Evolutionary conservation across 2,329 filamentous ascomycete genomes (phyloP).

Genomic region (Leptosphaerulina australis): DNA sequence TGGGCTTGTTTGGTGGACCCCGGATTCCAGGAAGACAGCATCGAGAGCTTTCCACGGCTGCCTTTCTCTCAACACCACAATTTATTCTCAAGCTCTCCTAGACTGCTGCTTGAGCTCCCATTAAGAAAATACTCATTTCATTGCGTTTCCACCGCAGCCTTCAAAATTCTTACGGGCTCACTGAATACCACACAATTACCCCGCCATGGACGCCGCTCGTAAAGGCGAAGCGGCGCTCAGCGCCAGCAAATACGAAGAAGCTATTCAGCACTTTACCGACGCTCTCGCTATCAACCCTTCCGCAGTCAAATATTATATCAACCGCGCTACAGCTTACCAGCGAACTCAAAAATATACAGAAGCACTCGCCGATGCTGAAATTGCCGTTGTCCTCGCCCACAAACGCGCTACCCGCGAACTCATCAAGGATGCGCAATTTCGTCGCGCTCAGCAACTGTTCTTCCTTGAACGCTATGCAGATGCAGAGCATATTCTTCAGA

Average conservation of each 20-base stretch:
- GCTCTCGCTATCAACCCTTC: slow-evolving; percentile 69
- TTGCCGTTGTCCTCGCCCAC: slow-evolving; percentile 67
- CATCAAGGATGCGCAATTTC: slow-evolving; percentile 81
- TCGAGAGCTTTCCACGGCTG: slow-evolving; percentile 18
- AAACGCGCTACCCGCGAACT: slow-evolving; percentile 75
- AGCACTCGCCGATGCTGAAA: slow-evolving; percentile 55
- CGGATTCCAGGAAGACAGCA: not conserved
- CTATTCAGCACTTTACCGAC: slow-evolving; percentile 67
- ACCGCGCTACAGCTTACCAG: slow-evolving; percentile 79
- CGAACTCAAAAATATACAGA: slow-evolving; percentile 60
- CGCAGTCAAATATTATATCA: slow-evolving; percentile 79
- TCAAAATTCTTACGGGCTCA: not conserved
- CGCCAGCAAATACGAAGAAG: slow-evolving; percentile 67
- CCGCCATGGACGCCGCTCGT: slow-evolving; percentile 59
- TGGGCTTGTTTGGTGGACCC: slow-evolving; percentile 1
- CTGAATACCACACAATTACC: slow-evolving; percentile 15
- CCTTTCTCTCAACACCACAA: not conserved
- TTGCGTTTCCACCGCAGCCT: not conserved
- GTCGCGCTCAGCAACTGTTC: slow-evolving; percentile 76
- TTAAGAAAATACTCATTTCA: too few species aligned
- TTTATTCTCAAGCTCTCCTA: not conserved
- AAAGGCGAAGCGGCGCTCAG: slow-evolving; percentile 67
- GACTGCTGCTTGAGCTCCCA: not conserved
- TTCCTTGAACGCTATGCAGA: slow-evolving; percentile 75
- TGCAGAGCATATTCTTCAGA: slow-evolving; percentile 71